These are phyloP conservation scores for Pichia kudriavzevii DNA, from an alignment of 1,139 yeast species.

Conservation along the genomic window DNA sequence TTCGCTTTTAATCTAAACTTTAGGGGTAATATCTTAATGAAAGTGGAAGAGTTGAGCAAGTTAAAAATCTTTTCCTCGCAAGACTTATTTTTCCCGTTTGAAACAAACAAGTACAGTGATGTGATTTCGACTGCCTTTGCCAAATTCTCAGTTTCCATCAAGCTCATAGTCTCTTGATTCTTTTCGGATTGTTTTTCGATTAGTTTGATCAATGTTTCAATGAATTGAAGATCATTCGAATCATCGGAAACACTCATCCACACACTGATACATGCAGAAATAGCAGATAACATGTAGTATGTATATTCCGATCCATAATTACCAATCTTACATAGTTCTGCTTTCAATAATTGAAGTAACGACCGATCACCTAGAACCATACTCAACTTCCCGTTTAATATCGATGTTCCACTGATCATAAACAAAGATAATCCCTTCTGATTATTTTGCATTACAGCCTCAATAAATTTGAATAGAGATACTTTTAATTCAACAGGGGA, in stretches of 20 bases:
- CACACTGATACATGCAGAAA: constrained; percentile 4
- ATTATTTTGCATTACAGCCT: constrained; percentile 67
- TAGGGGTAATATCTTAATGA: constrained; percentile 30
- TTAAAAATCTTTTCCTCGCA: constrained; percentile 37
- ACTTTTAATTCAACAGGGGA: constrained; percentile 52
- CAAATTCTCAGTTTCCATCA: constrained; percentile 39
- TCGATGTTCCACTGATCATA: constrained; percentile 53
- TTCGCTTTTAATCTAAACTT: no score
- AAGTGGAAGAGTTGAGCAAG: constrained; percentile 34
- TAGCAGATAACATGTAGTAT: constrained; percentile 2
- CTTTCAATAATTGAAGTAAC: constrained; percentile 3
- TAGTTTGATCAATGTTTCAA: constrained; percentile 38
- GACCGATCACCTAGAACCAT: constrained; percentile 38
- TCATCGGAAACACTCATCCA: constrained; percentile 5
- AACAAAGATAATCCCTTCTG: constrained; percentile 84
- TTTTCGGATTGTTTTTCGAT: constrained; percentile 4
- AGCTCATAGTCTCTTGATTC: neutral
- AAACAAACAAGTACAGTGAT: constrained; percentile 50
- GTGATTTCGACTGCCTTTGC: constrained; percentile 69
- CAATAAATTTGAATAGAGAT: constrained; percentile 59
- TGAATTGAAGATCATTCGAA: constrained; percentile 43
- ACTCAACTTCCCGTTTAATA: constrained; percentile 6
- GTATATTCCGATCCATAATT: constrained; percentile 1
- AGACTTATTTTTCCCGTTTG: constrained; percentile 44
- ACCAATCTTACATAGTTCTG: constrained; percentile 35